phyloP scores from a whole-genome alignment of 352 stramenopile species.

The Pythium oligandrum region DNA sequence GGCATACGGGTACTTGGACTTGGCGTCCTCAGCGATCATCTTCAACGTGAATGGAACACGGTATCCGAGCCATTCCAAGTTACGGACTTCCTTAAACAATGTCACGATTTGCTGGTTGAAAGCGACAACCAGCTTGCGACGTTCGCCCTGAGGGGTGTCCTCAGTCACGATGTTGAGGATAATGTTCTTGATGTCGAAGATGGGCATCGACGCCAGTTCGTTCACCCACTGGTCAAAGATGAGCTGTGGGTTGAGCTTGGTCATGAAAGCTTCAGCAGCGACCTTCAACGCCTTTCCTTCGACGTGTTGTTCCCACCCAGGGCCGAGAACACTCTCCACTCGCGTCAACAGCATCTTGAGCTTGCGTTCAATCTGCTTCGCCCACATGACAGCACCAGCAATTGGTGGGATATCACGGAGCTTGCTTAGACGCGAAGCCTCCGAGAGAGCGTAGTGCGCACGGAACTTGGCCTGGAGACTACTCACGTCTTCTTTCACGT shows the following conservation, averaged over 20 bases:
- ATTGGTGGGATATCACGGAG: slow-evolving; percentile 97
- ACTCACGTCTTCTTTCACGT: slow-evolving; percentile 95
- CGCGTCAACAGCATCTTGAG: slow-evolving; percentile 95
- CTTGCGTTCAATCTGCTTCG: slow-evolving; percentile 99
- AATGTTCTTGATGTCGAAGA: slow-evolving; percentile 91
- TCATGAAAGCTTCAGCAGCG: slow-evolving; percentile 80
- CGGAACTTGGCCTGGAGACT: slow-evolving; percentile 95
- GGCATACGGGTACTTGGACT: slow-evolving; percentile 95
- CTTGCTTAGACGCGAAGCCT: slow-evolving; percentile 91
- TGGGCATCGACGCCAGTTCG: slow-evolving; percentile 85
- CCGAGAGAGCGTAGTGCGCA: slow-evolving; percentile 95
- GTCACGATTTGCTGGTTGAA: slow-evolving; percentile 98
- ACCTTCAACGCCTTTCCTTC: slow-evolving; percentile 96
- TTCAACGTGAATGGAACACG: slow-evolving; percentile 94
- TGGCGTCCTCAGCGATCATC: slow-evolving; percentile 96
- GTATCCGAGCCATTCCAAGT: slow-evolving; percentile 98
- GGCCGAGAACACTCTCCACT: slow-evolving; percentile 96
- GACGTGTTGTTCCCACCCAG: slow-evolving; percentile 96
- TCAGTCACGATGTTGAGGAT: slow-evolving; percentile 88
- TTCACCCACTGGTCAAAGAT: slow-evolving; percentile 96
- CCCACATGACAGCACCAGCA: slow-evolving; percentile 98
- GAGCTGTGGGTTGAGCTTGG: slow-evolving; percentile 82
- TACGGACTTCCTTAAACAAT: slow-evolving; percentile 98
- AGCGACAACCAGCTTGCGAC: slow-evolving; percentile 78
- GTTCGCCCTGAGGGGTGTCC: slow-evolving; percentile 61